Evolutionary conservation across 306 rosid genomes (phyloP), one percentile per base, ranked within the genome.

Genomic region (Quercus mongolica): DNA sequence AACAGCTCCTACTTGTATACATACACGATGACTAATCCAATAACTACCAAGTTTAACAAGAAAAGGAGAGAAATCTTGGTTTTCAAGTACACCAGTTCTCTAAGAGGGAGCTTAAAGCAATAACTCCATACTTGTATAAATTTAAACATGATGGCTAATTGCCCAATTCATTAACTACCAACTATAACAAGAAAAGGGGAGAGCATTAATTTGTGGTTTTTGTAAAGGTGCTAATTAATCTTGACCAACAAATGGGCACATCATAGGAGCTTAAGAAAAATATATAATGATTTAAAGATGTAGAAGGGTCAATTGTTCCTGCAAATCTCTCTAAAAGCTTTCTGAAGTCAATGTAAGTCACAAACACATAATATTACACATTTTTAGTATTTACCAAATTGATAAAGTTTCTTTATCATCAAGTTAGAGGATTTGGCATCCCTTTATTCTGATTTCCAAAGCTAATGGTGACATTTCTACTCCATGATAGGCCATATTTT

Each of bases 21-120:
- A 3, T 8, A 18, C 6, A 31, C 0, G 41, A 17, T 74, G 31
- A 49, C 56, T 35, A 57, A 44, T 56, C 69, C 77, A 64, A 65
- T 63, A 63, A 73, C 71, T 54, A 41, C 44, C 44, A 64, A 55
- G 23, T 75, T 75, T 65, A 73, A 75, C 55, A 44, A 54, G 68
- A 77, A 64, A 76, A 61, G 15, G 14, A 67, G 75, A 73, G 58
- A 76, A 86, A 87, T 2, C 58, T 71, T 58, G 75, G 80, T 33
- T 20, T 52, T 61, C 33, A 19, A n/a, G 9, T 19, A 55, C 62
- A 31, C 71, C 71, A 14, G 49, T 65, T 15, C 49, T 65, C 23
- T 59, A 61, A 25, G 67, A 46, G 38, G 33, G 17, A 57, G 69
- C 46, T 7, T 65, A 31, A 30, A 30, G 71, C 41, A 65, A 65